Evolutionary conservation across 352 stramenopile genomes (phyloP), one percentile per base, ranked within the genome.

Genomic region (Globisporangium okanoganense): DNA sequence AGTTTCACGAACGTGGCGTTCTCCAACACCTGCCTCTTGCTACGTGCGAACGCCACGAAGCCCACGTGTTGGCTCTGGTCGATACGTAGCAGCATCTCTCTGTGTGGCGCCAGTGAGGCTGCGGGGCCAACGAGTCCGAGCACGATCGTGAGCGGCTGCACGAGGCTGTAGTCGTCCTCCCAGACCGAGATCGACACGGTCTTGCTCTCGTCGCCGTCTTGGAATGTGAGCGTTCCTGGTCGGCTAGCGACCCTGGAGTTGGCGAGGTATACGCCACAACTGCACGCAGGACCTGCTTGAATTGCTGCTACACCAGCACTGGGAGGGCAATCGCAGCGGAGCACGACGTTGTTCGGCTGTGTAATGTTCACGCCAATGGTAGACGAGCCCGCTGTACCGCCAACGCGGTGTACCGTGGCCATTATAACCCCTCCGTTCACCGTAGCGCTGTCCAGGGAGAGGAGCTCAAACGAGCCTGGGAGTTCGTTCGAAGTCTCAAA

Each of bases 191-290:
- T 61, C 18, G 51, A 41, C 3, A 90, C 54, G 16, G 40, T 67
- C 29, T 80, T 69, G 20, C 7, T 58, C 4, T 72, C 56, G 54
- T 88, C 68, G 2, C 75, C 78, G 54, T 90, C 80, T 6, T 71
- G 5, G 52, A 88, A 87, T 1, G 27, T 56, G 25, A 90, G 16
- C 0, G 10, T 44, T 22, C 65, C 78, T 0, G 68, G 40, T 20
- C 67, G 25, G 12, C 57, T 70, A 18, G 20, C 16, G 9, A 36
- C 51, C 27, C 49, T 60, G 0, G 64, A 72, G 8, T 47, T 65
- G 1, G 5, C n/a, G 1, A 82, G 59, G 40, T 72, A 56, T 14
- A 87, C 51, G 9, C 49, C 58, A 52, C 80, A 90, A 2, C 31
- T 24, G n/a, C 75, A 87, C 2, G 70, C 67, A 36, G 48, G 41